These are phyloP conservation scores for Podaxis sp. DNA, from an alignment of 768 basidiomycete genomes.

Conservation along the genomic window DNA sequence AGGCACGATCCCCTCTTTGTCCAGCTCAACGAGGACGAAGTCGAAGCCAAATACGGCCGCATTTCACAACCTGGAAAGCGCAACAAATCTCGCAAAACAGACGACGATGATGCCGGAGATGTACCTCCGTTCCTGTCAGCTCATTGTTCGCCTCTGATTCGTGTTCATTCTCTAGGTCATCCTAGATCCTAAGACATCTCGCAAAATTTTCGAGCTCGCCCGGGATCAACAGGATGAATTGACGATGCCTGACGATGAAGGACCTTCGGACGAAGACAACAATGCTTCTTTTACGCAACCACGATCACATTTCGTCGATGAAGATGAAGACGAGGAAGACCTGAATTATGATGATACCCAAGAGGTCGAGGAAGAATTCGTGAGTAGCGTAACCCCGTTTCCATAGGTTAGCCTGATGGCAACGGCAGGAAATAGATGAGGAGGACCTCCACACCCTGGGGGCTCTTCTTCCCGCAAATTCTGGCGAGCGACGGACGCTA, in stretches of 20 bases:
- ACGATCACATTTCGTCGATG: constrained; percentile 36
- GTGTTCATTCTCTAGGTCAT: constrained; percentile 46
- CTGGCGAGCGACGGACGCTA: constrained; percentile 77
- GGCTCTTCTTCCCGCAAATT: constrained; percentile 71
- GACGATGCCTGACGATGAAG: constrained; percentile 58
- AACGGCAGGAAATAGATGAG: constrained; percentile 80
- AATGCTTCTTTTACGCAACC: constrained; percentile 33
- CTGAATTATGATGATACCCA: constrained; percentile 45
- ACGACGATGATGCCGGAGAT: constrained; percentile 49
- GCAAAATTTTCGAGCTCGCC: constrained; percentile 89
- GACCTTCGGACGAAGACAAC: constrained; percentile 37
- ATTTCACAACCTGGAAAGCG: constrained; percentile 76
- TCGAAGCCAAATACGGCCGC: constrained; percentile 74
- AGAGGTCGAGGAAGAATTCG: constrained; percentile 64
- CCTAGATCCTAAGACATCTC: constrained; percentile 79
- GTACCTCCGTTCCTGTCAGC: constrained; percentile 34
- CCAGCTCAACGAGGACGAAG: constrained; percentile 80
- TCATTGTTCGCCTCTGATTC: constrained; percentile 12
- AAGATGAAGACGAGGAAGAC: constrained; percentile 61
- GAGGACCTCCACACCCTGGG: constrained; percentile 87
- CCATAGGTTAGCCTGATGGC: constrained; percentile 3
- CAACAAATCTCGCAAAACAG: constrained; percentile 54
- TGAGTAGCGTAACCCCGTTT: constrained; percentile 31
- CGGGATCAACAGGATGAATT: constrained; percentile 92
- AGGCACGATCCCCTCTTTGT: constrained; percentile 88